phyloP scores from a whole-genome alignment of 2,329 filamentous ascomycete species.

The Xylariaceae sp. region DNA sequence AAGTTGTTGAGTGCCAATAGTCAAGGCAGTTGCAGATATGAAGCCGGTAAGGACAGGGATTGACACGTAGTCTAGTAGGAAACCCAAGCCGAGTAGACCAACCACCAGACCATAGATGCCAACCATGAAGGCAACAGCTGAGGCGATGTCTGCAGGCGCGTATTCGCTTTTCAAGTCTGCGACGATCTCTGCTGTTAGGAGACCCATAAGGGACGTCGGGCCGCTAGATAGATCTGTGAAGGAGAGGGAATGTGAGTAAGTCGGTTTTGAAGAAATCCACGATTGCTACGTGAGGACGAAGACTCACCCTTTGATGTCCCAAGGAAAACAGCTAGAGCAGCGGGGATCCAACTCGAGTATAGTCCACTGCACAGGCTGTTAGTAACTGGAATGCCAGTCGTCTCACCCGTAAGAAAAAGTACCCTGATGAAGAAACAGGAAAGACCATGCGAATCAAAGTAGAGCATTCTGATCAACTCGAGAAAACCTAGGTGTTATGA shows the following conservation, averaged over 20 bases:
- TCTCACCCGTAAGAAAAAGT: no score
- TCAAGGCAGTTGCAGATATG: constrained; percentile 62
- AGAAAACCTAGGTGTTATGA: no score
- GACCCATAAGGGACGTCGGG: constrained; percentile 61
- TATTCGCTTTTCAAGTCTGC: constrained; percentile 49
- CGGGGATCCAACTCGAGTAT: constrained; percentile 57
- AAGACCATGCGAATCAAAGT: no score
- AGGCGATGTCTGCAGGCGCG: constrained; percentile 52
- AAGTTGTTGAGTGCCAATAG: constrained; percentile 63
- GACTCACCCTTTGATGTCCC: constrained; percentile 56
- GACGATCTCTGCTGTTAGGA: constrained; percentile 60
- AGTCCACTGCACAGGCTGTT: no score
- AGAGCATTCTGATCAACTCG: no score
- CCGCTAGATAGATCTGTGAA: constrained; percentile 60
- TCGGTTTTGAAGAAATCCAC: constrained; percentile 30
- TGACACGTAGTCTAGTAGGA: constrained; percentile 63
- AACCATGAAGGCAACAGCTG: constrained; percentile 60
- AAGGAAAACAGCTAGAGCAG: constrained; percentile 55
- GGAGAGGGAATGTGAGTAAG: not conserved
- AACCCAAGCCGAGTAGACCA: constrained; percentile 60
- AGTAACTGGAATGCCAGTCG: no score
- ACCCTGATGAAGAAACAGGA: no score
- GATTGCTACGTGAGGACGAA: not conserved
- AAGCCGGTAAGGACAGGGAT: constrained; percentile 62
- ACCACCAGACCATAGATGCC: constrained; percentile 57